Percentiles rank a stretch among this genome's conserved stretches.
Evolutionary conservation across 2,329 filamentous ascomycete genomes (phyloP).

Genomic region (Pestalotiopsis sp.): DNA sequence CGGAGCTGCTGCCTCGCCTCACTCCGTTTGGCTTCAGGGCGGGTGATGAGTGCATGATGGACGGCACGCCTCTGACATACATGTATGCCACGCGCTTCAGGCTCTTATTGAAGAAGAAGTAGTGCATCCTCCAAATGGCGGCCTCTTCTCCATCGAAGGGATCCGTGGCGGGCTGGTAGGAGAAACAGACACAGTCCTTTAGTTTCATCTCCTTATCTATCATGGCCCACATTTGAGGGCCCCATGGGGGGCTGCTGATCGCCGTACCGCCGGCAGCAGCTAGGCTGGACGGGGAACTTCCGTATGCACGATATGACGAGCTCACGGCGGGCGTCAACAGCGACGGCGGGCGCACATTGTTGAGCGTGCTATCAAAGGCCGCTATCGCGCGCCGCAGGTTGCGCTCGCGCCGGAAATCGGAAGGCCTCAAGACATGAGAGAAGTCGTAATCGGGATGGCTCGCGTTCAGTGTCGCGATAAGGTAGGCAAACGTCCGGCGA

Average conservation of each 20-base stretch:
- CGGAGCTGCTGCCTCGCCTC: slow-evolving; percentile 29
- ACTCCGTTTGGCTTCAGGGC: slow-evolving; percentile 26
- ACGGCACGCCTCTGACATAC: slow-evolving; percentile 86
- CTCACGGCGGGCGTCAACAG: slow-evolving; percentile 37
- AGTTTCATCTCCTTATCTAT: slow-evolving; percentile 95
- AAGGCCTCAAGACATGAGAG: slow-evolving; percentile 84
- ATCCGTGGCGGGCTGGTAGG: slow-evolving; percentile 86
- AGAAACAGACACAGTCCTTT: slow-evolving; percentile 85
- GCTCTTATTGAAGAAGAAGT: slow-evolving; percentile 96
- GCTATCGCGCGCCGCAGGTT: slow-evolving; percentile 82
- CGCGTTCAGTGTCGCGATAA: slow-evolving; percentile 95
- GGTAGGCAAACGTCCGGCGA: slow-evolving; percentile 89
- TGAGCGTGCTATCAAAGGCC: slow-evolving; percentile 83
- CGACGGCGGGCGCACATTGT: slow-evolving; percentile 73
- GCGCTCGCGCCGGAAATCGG: slow-evolving; percentile 86
- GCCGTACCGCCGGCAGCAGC: slow-evolving; percentile 41
- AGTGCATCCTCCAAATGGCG: slow-evolving; percentile 92
- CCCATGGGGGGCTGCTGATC: slow-evolving; percentile 69
- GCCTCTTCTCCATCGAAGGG: slow-evolving; percentile 91
- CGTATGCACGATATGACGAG: slow-evolving; percentile 40
- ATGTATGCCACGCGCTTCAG: slow-evolving; percentile 93
- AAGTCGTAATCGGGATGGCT: slow-evolving; percentile 98
- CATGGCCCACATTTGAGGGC: slow-evolving; percentile 86
- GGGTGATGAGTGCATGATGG: slow-evolving; percentile 53
- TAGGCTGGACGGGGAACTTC: slow-evolving; percentile 37